Conservation (phyloP, 345 rosid species). For the Garcia nutans region DNA sequence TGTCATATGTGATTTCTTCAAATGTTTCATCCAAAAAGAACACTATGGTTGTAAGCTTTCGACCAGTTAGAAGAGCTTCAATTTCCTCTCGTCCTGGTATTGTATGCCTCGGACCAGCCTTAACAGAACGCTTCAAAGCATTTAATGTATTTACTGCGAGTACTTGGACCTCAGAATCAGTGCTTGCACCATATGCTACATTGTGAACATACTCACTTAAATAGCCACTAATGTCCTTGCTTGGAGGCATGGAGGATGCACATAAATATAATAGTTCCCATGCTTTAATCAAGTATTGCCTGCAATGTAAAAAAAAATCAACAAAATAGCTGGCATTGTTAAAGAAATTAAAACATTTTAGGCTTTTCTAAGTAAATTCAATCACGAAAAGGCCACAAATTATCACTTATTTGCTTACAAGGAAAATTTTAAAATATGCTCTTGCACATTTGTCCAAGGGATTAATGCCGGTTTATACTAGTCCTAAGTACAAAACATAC, state of each 20-base stretch:
- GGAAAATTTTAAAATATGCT: neutral
- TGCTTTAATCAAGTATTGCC: slow-evolving; percentile 81
- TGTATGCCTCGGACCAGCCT: slow-evolving; percentile 89
- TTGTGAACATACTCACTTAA: slow-evolving; percentile 87
- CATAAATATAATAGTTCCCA: slow-evolving; percentile 97
- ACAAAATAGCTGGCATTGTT: slow-evolving; percentile 15
- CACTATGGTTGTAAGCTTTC: slow-evolving; percentile 91
- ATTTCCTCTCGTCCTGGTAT: slow-evolving; percentile 95
- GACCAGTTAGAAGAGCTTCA: slow-evolving; percentile 80
- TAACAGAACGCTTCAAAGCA: slow-evolving; percentile 85
- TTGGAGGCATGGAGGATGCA: slow-evolving; percentile 97
- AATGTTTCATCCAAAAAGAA: slow-evolving; percentile 97
- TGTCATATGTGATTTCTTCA: slow-evolving; percentile 94
- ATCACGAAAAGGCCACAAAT: neutral
- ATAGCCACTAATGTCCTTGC: slow-evolving; percentile 94
- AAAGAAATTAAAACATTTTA: neutral
- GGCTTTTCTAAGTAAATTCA: slow-evolving; percentile 2
- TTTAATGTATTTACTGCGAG: slow-evolving; percentile 81
- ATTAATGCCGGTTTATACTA: neutral
- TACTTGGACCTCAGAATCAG: slow-evolving; percentile 71
- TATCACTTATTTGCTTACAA: neutral
- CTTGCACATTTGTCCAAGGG: neutral
- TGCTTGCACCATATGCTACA: slow-evolving; percentile 62
- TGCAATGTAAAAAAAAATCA: slow-evolving; percentile 27
- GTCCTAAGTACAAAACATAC: neutral